Base-by-base conservation (phyloP, 2,329 filamentous ascomycete species). In the Botrytis byssoidea region DNA sequence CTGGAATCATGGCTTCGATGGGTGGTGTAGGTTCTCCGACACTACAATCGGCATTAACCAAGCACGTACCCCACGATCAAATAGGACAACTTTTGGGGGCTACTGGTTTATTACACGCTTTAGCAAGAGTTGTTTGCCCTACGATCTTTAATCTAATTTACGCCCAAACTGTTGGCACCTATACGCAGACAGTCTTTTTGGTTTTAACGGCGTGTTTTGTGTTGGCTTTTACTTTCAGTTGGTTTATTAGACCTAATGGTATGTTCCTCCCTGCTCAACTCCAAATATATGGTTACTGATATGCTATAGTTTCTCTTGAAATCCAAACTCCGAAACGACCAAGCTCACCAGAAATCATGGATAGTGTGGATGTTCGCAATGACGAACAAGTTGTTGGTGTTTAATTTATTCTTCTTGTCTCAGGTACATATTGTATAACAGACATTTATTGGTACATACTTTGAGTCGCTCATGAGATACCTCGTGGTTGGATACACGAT, bases 1-100 rank as follows among this genome's bases (percentile, higher is more conserved):
- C 90, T 29, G 95, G 93, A 66, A 85, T 93, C 63, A 78, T 95
- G 29, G 91, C 93, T 1, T 88, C 93, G 0, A 83, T 97, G 57
- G 95, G 95, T 37, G 95, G 95, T 1, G 90, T 98, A 64, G 95
- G 92, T 0, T 92, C 91, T 51, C 95, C 96, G 1, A 96, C 93
- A 0, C 86, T 97, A 68, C 94, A 97, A 80, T 91, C 93, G 1
- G 88, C 92, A 0, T 85, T 98, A 69, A 98, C 94, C 32, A 98
- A 98, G 81, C 96, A 98, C 81, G 91, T 98, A 0, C 93, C 95
- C 0, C 86, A 90, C 0, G 92, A 96, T 76, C 88, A 89, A 65
- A 91, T 96, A 0, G 96, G 96, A 0, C 91, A 96, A 81, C 85
- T 98, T n/a, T 87, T 99, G 0, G 96, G 96, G 35, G 95, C 94